A percentile compares a stretch with the other conserved stretches of the same genome.
These are phyloP conservation scores for Talaromyces albobiverticillius DNA, from an alignment of 2,329 filamentous ascomycete species.

Conservation along the genomic window DNA sequence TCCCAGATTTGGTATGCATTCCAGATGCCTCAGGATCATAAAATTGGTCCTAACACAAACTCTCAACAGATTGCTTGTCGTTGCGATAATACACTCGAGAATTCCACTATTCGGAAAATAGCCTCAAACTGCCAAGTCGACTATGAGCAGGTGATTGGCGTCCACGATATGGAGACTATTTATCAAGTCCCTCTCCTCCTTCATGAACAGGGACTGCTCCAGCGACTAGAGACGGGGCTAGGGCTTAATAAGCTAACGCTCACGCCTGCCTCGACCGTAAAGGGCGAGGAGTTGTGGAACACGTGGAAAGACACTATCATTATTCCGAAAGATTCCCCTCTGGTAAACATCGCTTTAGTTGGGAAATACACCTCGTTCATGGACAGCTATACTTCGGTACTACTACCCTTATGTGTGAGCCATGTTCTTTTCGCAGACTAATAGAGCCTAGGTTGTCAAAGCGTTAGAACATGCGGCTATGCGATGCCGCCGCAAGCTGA, in stretches of 20 bases:
- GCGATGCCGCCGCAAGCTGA: constrained; percentile 75
- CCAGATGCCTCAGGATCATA: not conserved
- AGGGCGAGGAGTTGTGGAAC: constrained; percentile 70
- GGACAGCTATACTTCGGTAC: constrained; percentile 79
- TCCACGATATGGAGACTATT: constrained; percentile 82
- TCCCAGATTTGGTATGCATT: constrained; percentile 12
- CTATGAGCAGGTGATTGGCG: constrained; percentile 76
- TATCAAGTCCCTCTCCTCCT: constrained; percentile 96
- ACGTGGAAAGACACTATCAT: constrained; percentile 56
- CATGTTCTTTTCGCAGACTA: too few species aligned
- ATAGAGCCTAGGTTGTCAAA: constrained; percentile 47
- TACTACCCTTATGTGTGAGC: too few species aligned
- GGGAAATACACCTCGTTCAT: constrained; percentile 87
- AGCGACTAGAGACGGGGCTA: constrained; percentile 64
- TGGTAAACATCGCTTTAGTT: constrained; percentile 77
- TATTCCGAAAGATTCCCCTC: not conserved
- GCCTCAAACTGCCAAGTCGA: constrained; percentile 87
- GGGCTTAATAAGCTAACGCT: constrained; percentile 59
- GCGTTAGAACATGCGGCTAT: constrained; percentile 89
- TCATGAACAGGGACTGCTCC: constrained; percentile 72
- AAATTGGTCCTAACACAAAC: not conserved
- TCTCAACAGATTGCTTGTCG: constrained; percentile 85
- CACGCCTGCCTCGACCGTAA: constrained; percentile 53
- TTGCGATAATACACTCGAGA: constrained; percentile 73
- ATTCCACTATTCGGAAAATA: constrained; percentile 77